phyloP scores from a whole-genome alignment of 2,329 filamentous ascomycete genomes.

The Talaromyces sp. region DNA sequence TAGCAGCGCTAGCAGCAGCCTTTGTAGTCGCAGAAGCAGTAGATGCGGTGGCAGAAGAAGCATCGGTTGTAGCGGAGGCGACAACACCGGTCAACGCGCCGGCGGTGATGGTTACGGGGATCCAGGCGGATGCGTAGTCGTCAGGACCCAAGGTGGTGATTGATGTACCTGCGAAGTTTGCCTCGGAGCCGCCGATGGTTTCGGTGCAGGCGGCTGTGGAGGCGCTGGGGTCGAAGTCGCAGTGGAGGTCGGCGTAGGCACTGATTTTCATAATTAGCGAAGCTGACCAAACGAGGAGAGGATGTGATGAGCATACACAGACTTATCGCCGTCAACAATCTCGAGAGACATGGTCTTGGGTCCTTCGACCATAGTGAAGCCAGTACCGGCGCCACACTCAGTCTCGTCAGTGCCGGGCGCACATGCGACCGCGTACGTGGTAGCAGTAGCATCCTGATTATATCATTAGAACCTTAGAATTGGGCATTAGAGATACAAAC shows the following conservation, averaged over 20 bases:
- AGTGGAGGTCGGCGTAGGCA: neutral
- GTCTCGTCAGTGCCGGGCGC: neutral
- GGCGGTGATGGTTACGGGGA: constrained; percentile 9
- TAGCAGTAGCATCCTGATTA: constrained; percentile 7
- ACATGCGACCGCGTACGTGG: constrained; percentile 14
- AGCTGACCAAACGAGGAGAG: too few species aligned
- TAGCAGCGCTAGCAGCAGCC: neutral
- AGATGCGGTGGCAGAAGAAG: neutral
- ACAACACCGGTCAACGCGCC: constrained; percentile 3
- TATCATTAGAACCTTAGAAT: neutral
- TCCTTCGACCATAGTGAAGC: constrained; percentile 9
- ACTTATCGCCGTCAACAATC: neutral
- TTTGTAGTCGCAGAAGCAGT: constrained; percentile 5
- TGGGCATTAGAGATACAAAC: neutral
- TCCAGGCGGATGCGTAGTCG: constrained; percentile 6
- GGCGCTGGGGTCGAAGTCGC: neutral
- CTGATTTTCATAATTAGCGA: neutral
- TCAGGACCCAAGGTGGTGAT: neutral
- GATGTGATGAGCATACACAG: neutral
- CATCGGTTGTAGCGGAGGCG: neutral
- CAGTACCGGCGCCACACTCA: constrained; percentile 11
- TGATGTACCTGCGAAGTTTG: constrained; percentile 6
- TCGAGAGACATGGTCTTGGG: constrained; percentile 8
- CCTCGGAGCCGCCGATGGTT: neutral
- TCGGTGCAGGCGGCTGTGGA: constrained; percentile 11